Base-by-base conservation (phyloP, 2,329 filamentous ascomycete species). In the Neonectria hederae region DNA sequence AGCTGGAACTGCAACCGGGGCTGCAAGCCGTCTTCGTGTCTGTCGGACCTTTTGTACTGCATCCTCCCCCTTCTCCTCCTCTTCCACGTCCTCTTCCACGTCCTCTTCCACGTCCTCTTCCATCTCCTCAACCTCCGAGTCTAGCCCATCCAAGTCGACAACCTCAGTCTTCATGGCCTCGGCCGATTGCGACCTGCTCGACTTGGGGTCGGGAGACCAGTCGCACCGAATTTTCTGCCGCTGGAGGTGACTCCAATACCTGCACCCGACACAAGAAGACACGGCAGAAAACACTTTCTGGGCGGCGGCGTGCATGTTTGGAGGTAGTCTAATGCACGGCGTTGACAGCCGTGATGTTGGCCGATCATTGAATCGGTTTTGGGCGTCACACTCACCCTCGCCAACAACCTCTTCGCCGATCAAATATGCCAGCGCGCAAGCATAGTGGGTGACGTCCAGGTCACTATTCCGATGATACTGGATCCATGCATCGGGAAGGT, bases 351-450 rank as follows among this genome's bases (percentile, higher is more conserved):
- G 68, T 10, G 71, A 57, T 3, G 65, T 61, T 2, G 54, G 57
- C 5, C 57, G 63, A 3, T 40, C 46, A 14, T 11, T 55, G 10
- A 19, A 38, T 17, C 42, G 45, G 22, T 2, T 24, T 43, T 67
- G 71, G 1, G 59, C 67, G 9, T 24, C 63, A 14, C 75, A 76
- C 43, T 65, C 58, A 1, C 62, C 66, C 1, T 35, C 10, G 3
- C 71, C 75, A 13, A 59, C 65, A 4, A 78, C 63, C 26, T 66
- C 72, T 0, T 64, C 69, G 1, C 78, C 78, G 0, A 73, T 72
- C 1, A 80, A 48, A 51, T 76, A 80, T 5, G 77, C 77, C 5
- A 79, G 30, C 4, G 74, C 74, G 49, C 69, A 74, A 17, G 76
- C 70, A 54, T 77, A 79, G 19, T 71, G 63, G 0, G 45, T 57